These are phyloP conservation scores for Thelephora ganbajun DNA, from an alignment of 768 basidiomycete species.

Conservation along the genomic window DNA sequence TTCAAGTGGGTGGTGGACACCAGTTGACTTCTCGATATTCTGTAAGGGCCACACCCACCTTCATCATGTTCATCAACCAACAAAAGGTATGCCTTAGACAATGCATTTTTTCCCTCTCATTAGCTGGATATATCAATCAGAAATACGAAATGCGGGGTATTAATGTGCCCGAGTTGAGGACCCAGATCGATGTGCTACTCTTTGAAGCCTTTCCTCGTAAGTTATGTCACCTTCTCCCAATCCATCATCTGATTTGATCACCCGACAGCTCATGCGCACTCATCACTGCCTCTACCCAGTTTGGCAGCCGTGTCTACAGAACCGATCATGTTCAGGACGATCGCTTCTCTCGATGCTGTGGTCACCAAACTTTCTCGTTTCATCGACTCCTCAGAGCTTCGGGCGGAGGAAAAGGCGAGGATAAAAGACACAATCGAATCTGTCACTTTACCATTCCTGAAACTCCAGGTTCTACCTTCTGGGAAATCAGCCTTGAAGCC, in stretches of 20 bases:
- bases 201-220: constrained; percentile 71
- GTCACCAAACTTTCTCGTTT: constrained; percentile 46
- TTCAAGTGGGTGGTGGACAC: constrained; percentile 50
- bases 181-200: constrained; percentile 61
- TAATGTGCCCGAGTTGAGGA: constrained; percentile 49
- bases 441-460: constrained; percentile 50
- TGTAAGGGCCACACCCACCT: constrained; percentile 75
- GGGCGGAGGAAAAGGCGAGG: constrained; percentile 17
- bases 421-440: constrained; percentile 36
- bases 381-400: constrained; percentile 33
- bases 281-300: constrained; percentile 40
- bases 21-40: constrained; percentile 48
- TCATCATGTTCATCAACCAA: constrained; percentile 75
- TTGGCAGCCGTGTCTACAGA: constrained; percentile 50
- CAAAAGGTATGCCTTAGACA: constrained; percentile 45
- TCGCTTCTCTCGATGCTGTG: constrained; percentile 55
- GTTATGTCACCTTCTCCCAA: constrained; percentile 14
- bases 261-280: constrained; percentile 63
- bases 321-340: constrained; percentile 64
- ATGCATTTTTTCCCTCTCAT: background rate
- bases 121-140: constrained; percentile 21
- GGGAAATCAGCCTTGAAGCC: constrained; percentile 7
- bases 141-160: constrained; percentile 61
- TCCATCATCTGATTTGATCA: background rate
- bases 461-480: constrained; percentile 31